Base-by-base conservation (phyloP, 2,329 filamentous ascomycete genomes). In the Penicillium psychrosexuale region DNA sequence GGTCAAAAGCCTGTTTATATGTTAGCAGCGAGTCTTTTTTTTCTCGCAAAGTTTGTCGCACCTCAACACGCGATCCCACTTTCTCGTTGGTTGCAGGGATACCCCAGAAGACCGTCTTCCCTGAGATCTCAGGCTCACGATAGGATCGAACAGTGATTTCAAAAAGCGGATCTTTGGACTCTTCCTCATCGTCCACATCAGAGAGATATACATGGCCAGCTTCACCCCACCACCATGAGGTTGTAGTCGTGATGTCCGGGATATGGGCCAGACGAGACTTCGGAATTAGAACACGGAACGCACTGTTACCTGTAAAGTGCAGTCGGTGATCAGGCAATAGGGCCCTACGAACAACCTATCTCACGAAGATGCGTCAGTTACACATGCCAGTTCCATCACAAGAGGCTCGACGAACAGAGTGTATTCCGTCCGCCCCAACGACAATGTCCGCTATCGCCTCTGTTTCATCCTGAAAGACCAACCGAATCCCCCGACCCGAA, bases 341-440 rank as follows among this genome's bases (percentile, higher is more conserved):
- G n/a, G 69, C 64, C 8, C 75, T 69, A 36, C 77, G 67, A 1
- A 80, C 73, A 17, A 73, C 66, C 77, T 78, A 15, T 22, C 15
- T 1, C 28, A 33, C 1, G 7, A 33, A 9, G 2, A 2, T 19
- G 12, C 11, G 13, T 45, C 24, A 55, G 46, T 17, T 1, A 28
- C 13, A 4, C 36, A 38, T 33, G 4, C 12, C 13, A 31, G 12
- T 33, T 22, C 0, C 6, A 42, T 15, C n/a, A 30, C 5, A 15
- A 19, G 17, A 12, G 19, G n/a, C 1, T 31, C 34, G 24, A 56
- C 68, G 34, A 59, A 79, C 75, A 5, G 79, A 81, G 53, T 78
- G 75, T 48, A 82, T 82, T 3, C 81, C 79, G 61, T 83, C 79
- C 5, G 78, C 80, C 0, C 80, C 81, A 2, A 83, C 72, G 1